Conservation (phyloP, 2,329 filamentous ascomycete species). For the Botrytis deweyae region DNA sequence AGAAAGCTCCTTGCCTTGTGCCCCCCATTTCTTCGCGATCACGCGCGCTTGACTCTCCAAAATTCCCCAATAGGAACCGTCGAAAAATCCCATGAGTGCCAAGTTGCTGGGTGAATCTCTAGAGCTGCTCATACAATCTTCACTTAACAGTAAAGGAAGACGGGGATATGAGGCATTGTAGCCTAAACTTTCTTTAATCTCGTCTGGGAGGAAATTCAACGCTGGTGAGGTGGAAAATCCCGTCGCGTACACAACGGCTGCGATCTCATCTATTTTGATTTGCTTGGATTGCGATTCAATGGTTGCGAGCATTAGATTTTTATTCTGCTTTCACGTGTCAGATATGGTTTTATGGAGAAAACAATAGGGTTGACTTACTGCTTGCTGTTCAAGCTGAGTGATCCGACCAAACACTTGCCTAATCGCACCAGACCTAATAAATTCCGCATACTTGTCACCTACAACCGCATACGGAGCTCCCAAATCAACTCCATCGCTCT, state of each 20-base stretch:
- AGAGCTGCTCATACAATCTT: neutral
- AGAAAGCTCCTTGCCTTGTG: neutral
- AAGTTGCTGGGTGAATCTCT: neutral
- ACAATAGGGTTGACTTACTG: neutral
- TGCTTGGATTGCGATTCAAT: neutral
- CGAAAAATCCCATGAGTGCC: conserved; percentile 16
- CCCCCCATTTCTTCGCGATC: conserved; percentile 9
- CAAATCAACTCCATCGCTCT: neutral
- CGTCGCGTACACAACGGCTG: conserved; percentile 8
- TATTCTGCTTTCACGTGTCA: neutral
- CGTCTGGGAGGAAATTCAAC: neutral
- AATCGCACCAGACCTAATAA: conserved; percentile 28
- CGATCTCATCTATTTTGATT: neutral
- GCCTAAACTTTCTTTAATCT: neutral
- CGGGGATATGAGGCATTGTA: neutral
- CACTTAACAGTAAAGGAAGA: conserved; percentile 9
- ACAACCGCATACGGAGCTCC: conserved; percentile 29
- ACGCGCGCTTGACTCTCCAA: conserved; percentile 18
- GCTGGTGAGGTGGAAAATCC: conserved; percentile 11
- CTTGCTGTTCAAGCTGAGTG: neutral
- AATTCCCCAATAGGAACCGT: conserved; percentile 20
- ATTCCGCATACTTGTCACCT: conserved; percentile 29
- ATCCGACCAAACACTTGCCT: conserved; percentile 26
- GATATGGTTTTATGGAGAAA: neutral
- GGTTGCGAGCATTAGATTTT: neutral